phyloP scores from a whole-genome alignment of 345 rosid species.

The Kandelia obovata region DNA sequence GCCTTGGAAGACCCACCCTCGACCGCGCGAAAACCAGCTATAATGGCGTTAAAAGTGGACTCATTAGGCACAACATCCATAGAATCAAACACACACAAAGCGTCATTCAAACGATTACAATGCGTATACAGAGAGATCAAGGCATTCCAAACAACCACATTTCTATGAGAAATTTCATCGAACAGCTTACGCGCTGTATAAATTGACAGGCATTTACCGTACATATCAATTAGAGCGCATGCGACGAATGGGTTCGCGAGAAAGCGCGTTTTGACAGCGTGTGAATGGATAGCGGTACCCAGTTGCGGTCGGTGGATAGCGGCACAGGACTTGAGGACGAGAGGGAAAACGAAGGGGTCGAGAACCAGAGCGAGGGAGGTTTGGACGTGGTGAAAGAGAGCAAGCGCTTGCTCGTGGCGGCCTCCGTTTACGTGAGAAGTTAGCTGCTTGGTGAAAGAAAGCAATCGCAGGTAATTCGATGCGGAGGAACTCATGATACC shows the following conservation, averaged over 20 bases:
- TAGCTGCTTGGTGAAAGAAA: conserved; percentile 46
- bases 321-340: conserved; percentile 60
- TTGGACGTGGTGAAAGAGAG: conserved; percentile 48
- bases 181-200: conserved; percentile 48
- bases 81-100: conserved; percentile 30
- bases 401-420: conserved; percentile 44
- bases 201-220: conserved; percentile 51
- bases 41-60: conserved; percentile 49
- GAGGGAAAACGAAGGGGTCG: conserved; percentile 56
- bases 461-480: conserved; percentile 32
- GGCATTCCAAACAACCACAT: conserved; percentile 51
- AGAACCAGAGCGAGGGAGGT: conserved; percentile 43
- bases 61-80: conserved; percentile 53
- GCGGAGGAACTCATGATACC: conserved; percentile 25
- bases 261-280: conserved; percentile 35
- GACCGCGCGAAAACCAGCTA: conserved; percentile 37
- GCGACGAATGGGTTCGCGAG: conserved; percentile 49
- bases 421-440: conserved; percentile 50
- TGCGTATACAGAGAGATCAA: conserved; percentile 50
- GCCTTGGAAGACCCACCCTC: conserved; percentile 51
- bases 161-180: conserved; percentile 55
- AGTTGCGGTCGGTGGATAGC: conserved; percentile 40
- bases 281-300: conserved; percentile 43
- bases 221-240: conserved; percentile 44
- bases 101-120: conserved; percentile 32